A percentile compares a stretch with the other conserved stretches of the same genome.
Conservation (phyloP, 768 basidiomycete species). For the Boletus fagicola region DNA sequence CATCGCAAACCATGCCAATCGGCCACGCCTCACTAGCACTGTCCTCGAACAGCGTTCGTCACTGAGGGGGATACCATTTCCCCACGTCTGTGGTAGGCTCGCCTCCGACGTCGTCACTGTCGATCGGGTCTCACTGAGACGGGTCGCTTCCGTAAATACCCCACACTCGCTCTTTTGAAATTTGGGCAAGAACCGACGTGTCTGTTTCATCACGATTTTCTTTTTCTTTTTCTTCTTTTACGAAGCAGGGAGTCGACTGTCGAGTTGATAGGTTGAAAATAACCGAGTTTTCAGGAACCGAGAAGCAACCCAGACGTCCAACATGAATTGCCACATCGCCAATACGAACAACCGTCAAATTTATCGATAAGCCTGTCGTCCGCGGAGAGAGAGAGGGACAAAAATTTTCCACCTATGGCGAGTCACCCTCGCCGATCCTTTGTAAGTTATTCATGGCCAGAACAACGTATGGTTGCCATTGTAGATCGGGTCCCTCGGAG, state of each 20-base stretch:
- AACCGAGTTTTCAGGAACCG: slow-evolving; percentile 8
- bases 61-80: not conserved
- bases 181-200: not conserved
- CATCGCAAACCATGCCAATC: not conserved
- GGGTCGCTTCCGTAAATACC: not conserved
- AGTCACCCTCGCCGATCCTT: not conserved
- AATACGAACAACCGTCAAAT: not conserved
- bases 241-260: not conserved
- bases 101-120: slow-evolving; percentile 1
- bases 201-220: not conserved
- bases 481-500: slow-evolving; percentile 1
- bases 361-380: not conserved
- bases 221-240: no score
- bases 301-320: not conserved
- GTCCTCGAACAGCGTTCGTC: not conserved
- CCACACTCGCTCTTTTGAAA: slow-evolving; percentile 1
- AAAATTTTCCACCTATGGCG: not conserved
- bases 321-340: not conserved
- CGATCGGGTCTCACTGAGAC: slow-evolving; percentile 5
- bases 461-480: not conserved
- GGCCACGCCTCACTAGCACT: no score
- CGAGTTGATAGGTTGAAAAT: not conserved
- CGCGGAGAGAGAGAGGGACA: not conserved
- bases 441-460: not conserved
- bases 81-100: not conserved